phyloP scores from a whole-genome alignment of 2,329 filamentous ascomycete species.

The Aschersonia sp. region DNA sequence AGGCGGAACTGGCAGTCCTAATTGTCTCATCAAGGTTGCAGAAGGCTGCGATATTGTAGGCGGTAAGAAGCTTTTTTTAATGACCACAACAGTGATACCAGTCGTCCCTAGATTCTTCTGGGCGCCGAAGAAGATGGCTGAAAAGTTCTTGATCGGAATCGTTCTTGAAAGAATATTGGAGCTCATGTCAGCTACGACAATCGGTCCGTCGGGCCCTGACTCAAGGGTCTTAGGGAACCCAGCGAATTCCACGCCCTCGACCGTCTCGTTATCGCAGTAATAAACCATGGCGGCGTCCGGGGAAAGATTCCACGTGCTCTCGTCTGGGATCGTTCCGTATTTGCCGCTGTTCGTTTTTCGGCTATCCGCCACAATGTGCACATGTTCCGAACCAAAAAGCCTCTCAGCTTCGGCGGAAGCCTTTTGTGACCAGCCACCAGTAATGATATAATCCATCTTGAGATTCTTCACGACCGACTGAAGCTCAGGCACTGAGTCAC shows the following conservation, averaged over 20 bases:
- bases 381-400: constrained; percentile 60
- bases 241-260: constrained; percentile 86
- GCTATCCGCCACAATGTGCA: constrained; percentile 66
- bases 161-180: constrained; percentile 81
- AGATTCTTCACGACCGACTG: constrained; percentile 55
- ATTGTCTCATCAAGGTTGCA: constrained; percentile 53
- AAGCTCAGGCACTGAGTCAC: constrained; percentile 40
- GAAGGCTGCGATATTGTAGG: constrained; percentile 51
- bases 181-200: constrained; percentile 85
- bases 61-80: constrained; percentile 69
- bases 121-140: constrained; percentile 78
- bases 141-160: constrained; percentile 67
- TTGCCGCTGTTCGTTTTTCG: constrained; percentile 58
- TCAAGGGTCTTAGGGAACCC: constrained; percentile 51
- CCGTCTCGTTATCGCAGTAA: constrained; percentile 88
- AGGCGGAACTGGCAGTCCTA: constrained; percentile 66
- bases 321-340: constrained; percentile 70
- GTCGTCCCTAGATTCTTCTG: constrained; percentile 89
- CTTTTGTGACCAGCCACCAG: constrained; percentile 74
- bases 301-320: constrained; percentile 63
- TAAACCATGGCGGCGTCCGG: constrained; percentile 63
- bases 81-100: constrained; percentile 73
- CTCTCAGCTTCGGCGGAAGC: constrained; percentile 71
- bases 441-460: constrained; percentile 80
- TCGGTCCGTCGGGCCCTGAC: constrained; percentile 42